Base-by-base conservation (phyloP, 2,329 filamentous ascomycete species). In the Pseudovirgaria hyperparasitica region DNA sequence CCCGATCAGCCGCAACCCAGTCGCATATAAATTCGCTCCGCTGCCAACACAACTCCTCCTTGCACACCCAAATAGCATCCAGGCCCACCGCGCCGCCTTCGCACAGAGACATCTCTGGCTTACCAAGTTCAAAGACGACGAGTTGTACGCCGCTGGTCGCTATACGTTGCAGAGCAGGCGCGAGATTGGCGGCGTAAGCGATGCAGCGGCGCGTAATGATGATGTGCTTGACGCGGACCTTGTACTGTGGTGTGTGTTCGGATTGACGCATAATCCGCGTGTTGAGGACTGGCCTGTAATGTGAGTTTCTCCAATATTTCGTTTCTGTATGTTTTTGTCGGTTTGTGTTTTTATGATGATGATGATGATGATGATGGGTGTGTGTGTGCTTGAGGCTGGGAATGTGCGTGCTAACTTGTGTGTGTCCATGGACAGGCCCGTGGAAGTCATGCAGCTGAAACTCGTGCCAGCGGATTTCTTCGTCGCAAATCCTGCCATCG, bases 381-480 rank as follows among this genome's bases (percentile, higher is more conserved):
- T n/a, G n/a, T n/a, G n/a, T n/a, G n/a, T n/a, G n/a, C n/a, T n/a
- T n/a, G n/a, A n/a, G n/a, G n/a, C n/a, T 20, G 15, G 20, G 20
- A 23, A n/a, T 13, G 16, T 8, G 17, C 12, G 14, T 31, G 19
- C 12, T 30, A 28, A 28, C 32, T 19, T 40, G 12, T 50, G 5
- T 10, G 12, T 21, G 10, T 9, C 21, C 14, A 27, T 33, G 23
- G 25, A 34, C 22, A 30, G 48, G 57, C 63, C 63, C 0, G 48
- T 54, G 2, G 63, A 67, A 34, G 61, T 62, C 19, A 56, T 63
- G 34, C 53, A 58, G 34, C 37, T 67, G 5, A 49, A 59, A 15
- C 48, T 67, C 28, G 55, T 60, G 21, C 65, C 66, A 0, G 52
- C 57, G 7, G 64, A 70, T 37, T 70, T 70, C 53, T 70, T 70